These are phyloP conservation scores for Trichoderma virens DNA, from an alignment of 495 filamentous ascomycete genomes.

Conservation along the genomic window DNA sequence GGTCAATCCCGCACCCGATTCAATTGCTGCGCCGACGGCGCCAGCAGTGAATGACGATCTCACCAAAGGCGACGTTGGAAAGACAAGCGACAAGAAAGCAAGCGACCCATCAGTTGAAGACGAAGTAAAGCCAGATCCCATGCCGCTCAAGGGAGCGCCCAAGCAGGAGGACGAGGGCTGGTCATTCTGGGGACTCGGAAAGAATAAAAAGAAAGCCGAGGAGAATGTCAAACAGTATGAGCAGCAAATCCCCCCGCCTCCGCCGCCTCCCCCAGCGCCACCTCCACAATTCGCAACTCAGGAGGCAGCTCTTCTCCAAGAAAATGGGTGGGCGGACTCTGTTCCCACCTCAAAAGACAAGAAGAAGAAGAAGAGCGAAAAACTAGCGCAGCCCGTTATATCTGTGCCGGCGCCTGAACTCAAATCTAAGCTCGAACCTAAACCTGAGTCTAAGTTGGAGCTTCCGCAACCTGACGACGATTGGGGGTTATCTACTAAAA, in stretches of 20 bases:
- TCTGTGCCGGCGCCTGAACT: conserved; percentile 16
- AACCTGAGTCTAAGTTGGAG: conserved; percentile 15
- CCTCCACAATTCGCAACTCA: conserved; percentile 10
- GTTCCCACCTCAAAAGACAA: conserved; percentile 13
- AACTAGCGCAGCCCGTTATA: conserved; percentile 10
- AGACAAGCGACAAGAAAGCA: conserved; percentile 21
- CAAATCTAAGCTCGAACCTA: conserved; percentile 17
- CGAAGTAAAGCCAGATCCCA: neutral
- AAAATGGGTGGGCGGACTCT: conserved; percentile 13
- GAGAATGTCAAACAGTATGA: conserved; percentile 17
- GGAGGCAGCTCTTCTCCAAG: conserved; percentile 2
- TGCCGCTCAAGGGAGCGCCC: neutral
- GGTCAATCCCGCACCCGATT: neutral
- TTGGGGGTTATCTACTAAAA: conserved; percentile 15
- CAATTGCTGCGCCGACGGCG: neutral
- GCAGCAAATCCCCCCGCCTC: neutral
- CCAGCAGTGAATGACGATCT: conserved; percentile 10
- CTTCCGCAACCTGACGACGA: conserved; percentile 15
- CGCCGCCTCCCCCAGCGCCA: neutral
- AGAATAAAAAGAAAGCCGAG: conserved; percentile 33
- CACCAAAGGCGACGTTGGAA: conserved; percentile 11
- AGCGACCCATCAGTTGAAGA: conserved; percentile 32
- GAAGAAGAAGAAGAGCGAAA: conserved; percentile 17
- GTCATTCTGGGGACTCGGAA: neutral
- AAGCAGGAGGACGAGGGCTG: neutral